Evolutionary conservation across 2,329 filamentous ascomycete species (phyloP).

Genomic region (Cucurbitaria berberidis): DNA sequence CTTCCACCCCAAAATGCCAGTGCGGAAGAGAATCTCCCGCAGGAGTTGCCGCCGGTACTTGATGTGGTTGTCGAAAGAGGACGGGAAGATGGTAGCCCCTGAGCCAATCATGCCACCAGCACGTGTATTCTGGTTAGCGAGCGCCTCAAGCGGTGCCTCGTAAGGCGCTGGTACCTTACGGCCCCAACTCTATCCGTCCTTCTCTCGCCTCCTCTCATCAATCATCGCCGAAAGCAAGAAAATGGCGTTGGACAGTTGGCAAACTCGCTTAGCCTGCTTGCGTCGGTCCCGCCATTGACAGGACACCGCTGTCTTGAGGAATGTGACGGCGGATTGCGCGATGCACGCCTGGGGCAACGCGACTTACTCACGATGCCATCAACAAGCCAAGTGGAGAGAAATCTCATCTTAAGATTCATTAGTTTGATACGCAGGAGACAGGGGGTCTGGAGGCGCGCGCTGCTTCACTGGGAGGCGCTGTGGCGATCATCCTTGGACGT

Average conservation of each 20-base stretch:
- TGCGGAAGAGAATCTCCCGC: not conserved
- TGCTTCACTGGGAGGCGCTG: constrained; percentile 1
- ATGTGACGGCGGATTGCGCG: constrained; percentile 1
- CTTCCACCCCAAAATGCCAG: not conserved
- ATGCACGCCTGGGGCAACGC: not conserved
- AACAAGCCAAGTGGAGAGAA: not conserved
- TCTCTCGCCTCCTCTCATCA: constrained; percentile 7
- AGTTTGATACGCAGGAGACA: not conserved
- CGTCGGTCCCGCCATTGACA: constrained; percentile 1
- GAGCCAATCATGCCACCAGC: constrained; percentile 23
- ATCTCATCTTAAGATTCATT: too few species aligned
- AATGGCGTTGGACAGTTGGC: constrained; percentile 6
- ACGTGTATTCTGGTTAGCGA: constrained; percentile 19
- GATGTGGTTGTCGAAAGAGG: not conserved
- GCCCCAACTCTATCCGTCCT: constrained; percentile 2
- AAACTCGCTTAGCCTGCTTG: constrained; percentile 5
- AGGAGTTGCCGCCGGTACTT: constrained; percentile 1
- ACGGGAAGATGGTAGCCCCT: constrained; percentile 5
- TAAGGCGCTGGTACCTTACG: not conserved
- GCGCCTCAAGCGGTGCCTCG: constrained; percentile 16
- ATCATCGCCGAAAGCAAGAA: constrained; percentile 4
- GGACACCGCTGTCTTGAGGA: not conserved
- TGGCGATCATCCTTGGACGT: constrained; percentile 2
- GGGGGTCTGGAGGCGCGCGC: not conserved
- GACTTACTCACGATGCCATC: not conserved